Evolutionary conservation across 768 basidiomycete species (phyloP), one percentile per base, ranked within the genome.

Genomic region (Symmetrospora coprosmae): DNA sequence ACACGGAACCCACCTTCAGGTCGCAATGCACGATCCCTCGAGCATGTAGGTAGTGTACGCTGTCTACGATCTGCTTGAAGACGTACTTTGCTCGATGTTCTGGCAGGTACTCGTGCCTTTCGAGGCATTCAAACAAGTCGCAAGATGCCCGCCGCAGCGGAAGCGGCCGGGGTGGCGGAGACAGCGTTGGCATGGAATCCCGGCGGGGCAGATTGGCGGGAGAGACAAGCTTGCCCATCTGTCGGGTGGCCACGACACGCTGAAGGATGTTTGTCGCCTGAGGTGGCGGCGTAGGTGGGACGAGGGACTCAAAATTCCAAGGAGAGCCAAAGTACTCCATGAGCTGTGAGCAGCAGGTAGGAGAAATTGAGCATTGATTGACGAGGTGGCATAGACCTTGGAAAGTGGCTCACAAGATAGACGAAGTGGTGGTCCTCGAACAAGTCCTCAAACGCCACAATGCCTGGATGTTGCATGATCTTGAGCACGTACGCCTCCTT

Each of bases 101-200:
- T 14, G 80, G 78, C 43, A 96, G 79, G 9, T 82, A 80, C 64
- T 85, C 85, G 70, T 88, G 76, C 67, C 85, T 83, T 72, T 96
- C 91, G 43, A 94, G 88, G 70, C 86, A 92, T 72, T 96, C 91
- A 68, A 94, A 96, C 45, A 96, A 76, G 72, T 96, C 91, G 71
- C 91, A 82, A 8, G 88, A 90, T 19, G 86, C 78, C 34, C 89
- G 81, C 30, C 86, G 80, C 23, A 68, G 66, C 71, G 80, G 76
- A 23, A 77, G 74, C 1, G 71, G 69, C 17, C 66, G 62, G 1
- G n/a, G n/a, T n/a, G n/a, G n/a, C n/a, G n/a, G 65, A 17, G 1
- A n/a, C 35, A 38, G 30, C 27, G 11, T 28, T 33, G 59, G 27
- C 38, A 38, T 28, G 37, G 13, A 46, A 37, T 19, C 19, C 27